phyloP scores from a whole-genome alignment of 2,329 filamentous ascomycete species.

The Ophiostoma montium region DNA sequence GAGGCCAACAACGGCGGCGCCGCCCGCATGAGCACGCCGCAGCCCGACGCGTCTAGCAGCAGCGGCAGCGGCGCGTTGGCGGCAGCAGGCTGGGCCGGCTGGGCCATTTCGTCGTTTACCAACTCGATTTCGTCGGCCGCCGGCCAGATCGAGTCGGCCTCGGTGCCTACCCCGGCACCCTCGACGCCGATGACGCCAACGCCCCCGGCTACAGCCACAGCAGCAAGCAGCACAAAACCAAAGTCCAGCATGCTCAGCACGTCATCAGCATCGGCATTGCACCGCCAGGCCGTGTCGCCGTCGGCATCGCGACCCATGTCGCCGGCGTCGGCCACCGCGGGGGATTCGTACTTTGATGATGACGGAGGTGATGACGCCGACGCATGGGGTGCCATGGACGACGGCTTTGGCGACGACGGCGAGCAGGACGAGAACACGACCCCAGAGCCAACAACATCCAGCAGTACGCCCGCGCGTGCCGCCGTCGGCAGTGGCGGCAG shows the following conservation, averaged over 20 bases:
- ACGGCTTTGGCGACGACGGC: slow-evolving; percentile 53
- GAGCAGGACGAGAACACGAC: slow-evolving; percentile 21
- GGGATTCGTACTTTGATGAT: slow-evolving; percentile 39
- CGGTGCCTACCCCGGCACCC: slow-evolving; percentile 24
- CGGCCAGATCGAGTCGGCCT: slow-evolving; percentile 61
- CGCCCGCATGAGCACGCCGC: slow-evolving; percentile 68
- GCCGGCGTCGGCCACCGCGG: slow-evolving; percentile 26
- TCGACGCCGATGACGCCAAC: slow-evolving; percentile 13
- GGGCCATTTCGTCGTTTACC: slow-evolving; percentile 97
- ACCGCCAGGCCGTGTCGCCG: slow-evolving; percentile 45
- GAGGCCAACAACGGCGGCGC: slow-evolving; percentile 34
- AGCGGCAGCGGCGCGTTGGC: neutral
- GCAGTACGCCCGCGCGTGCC: slow-evolving; percentile 28
- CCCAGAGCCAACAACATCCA: slow-evolving; percentile 22
- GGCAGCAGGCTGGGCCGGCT: slow-evolving; percentile 67
- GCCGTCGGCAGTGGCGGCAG: slow-evolving; percentile 11
- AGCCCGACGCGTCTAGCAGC: slow-evolving; percentile 30
- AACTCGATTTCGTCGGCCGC: slow-evolving; percentile 78
- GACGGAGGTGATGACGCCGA: slow-evolving; percentile 40
- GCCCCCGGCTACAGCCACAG: neutral
- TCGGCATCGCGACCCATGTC: slow-evolving; percentile 28
- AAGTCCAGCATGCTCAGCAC: slow-evolving; percentile 24
- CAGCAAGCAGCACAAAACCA: slow-evolving; percentile 9
- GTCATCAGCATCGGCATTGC: slow-evolving; percentile 43
- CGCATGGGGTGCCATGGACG: slow-evolving; percentile 62